Evolutionary conservation across 2,329 filamentous ascomycete genomes (phyloP), one percentile per base, ranked within the genome.

Genomic region (Incumbomyces lentus): DNA sequence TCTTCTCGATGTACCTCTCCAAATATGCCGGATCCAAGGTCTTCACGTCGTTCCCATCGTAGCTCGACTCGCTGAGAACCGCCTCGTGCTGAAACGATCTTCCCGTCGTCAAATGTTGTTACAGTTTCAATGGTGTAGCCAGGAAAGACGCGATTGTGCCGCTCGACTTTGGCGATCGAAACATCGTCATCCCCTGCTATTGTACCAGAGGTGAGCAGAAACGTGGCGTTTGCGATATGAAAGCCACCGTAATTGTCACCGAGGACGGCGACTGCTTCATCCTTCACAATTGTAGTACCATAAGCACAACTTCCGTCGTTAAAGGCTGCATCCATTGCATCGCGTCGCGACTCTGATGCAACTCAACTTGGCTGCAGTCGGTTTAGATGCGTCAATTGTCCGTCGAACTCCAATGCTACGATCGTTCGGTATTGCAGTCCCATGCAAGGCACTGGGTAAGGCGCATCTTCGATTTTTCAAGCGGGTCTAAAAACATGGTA

Each of bases 1-100:
- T 35, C 32, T 36, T 44, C 41, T 7, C 41, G 41, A 26, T 44
- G 41, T 2, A 46, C 44, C 14, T 46, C 44, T 2, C 44, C 44
- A 32, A 46, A 39, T 5, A 39, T 17, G 8, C 44, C 44, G 2
- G 8, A 26, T 18, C 44, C 35, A 4, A 46, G 6, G 16, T 39
- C 26, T 18, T 40, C 36, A 12, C 16, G 11, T 31, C 35, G 6
- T 19, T 39, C 3, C 44, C 35, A 46, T n/a, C 19, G 14, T 19
- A 44, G 4, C 8, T 33, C 29, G n/a, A n/a, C 19, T 16, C 30
- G 29, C n/a, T 29, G 19, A 8, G 38, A 19, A 6, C 16, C 7
- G 6, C 38, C 38, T 10, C 10, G 14, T 10, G 11, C 18, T 7
- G 14, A 8, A 19, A 26, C 14, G 10, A 7, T 18, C 10, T 10